Percentiles rank a stretch among this genome's conserved stretches.
These are phyloP conservation scores for Solanum appendiculatum DNA, from an alignment of 257 asterid species.

Conservation along the genomic window DNA sequence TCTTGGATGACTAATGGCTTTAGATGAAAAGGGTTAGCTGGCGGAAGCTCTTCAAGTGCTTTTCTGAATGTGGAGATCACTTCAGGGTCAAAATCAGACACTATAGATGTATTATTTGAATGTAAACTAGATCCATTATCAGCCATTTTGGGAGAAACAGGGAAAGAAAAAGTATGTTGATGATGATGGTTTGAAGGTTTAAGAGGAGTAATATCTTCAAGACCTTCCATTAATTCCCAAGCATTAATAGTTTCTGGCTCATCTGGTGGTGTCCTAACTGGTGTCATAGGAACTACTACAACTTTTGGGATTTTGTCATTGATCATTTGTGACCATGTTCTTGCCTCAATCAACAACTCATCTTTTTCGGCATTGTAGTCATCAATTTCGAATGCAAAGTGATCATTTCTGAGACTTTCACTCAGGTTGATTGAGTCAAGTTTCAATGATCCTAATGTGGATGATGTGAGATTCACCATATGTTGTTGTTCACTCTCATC, in stretches of 20 bases:
- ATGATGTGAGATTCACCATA: constrained; percentile 36
- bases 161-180: constrained; percentile 67
- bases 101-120: constrained; percentile 40
- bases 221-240: constrained; percentile 72
- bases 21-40: constrained; percentile 59
- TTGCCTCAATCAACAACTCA: constrained; percentile 59
- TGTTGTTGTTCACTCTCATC: background rate
- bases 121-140: constrained; percentile 40
- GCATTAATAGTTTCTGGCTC: constrained; percentile 66
- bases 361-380: constrained; percentile 15
- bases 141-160: constrained; percentile 8
- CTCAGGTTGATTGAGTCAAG: constrained; percentile 42
- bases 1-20: constrained; percentile 11
- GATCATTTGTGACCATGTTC: constrained; percentile 60
- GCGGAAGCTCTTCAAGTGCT: constrained; percentile 76
- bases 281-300: constrained; percentile 9
- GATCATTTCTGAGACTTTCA: constrained; percentile 1
- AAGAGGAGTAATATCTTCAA: constrained; percentile 46
- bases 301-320: constrained; percentile 38
- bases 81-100: constrained; percentile 63
- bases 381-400: constrained; percentile 2
- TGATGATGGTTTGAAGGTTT: constrained; percentile 12
- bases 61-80: constrained; percentile 58
- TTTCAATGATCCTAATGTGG: constrained; percentile 66
- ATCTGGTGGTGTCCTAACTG: constrained; percentile 44